These are phyloP conservation scores for Tetraselmis chui DNA, from an alignment of 139 green algal genomes.

Conservation along the genomic window DNA sequence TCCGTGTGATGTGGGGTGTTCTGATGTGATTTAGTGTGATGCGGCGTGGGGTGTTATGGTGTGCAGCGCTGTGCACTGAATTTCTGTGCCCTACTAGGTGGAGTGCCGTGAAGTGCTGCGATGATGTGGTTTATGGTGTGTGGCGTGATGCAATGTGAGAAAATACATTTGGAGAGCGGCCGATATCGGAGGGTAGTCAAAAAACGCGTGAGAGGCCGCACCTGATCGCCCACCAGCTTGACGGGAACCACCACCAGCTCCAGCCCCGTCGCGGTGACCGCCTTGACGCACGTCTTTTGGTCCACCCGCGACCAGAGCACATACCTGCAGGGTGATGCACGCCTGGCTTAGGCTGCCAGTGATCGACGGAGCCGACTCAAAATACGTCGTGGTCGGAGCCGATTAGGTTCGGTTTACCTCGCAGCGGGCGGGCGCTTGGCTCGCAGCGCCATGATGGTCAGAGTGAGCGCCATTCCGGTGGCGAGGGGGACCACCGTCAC, in stretches of 20 bases:
- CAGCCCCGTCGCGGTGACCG: constrained; percentile 65
- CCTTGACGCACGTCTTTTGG: constrained; percentile 98
- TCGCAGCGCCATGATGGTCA: constrained; percentile 58
- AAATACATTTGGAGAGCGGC: too few relatives aligned
- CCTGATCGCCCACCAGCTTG: constrained; percentile 45
- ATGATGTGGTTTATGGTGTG: too few relatives aligned
- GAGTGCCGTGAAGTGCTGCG: too few relatives aligned
- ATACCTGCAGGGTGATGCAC: constrained; percentile 34
- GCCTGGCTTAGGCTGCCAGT: too few relatives aligned
- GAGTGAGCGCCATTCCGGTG: constrained; percentile 87
- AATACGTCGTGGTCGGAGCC: not conserved
- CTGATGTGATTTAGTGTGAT: too few relatives aligned
- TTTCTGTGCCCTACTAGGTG: too few relatives aligned
- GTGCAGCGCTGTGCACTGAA: too few relatives aligned
- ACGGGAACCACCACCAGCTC: constrained; percentile 62
- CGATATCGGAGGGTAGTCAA: too few relatives aligned
- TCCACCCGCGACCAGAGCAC: constrained; percentile 93
- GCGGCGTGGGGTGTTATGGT: too few relatives aligned
- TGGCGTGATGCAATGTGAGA: too few relatives aligned
- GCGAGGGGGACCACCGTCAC: constrained; percentile 80
- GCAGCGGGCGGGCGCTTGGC: constrained; percentile 13
- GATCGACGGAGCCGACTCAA: not conserved
- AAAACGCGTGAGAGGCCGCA: too few relatives aligned
- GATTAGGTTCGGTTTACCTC: constrained; percentile 10
- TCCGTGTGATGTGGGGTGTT: too few relatives aligned